Evolutionary conservation across 768 basidiomycete genomes (phyloP).

Genomic region (Rhodotorula babjevae): DNA sequence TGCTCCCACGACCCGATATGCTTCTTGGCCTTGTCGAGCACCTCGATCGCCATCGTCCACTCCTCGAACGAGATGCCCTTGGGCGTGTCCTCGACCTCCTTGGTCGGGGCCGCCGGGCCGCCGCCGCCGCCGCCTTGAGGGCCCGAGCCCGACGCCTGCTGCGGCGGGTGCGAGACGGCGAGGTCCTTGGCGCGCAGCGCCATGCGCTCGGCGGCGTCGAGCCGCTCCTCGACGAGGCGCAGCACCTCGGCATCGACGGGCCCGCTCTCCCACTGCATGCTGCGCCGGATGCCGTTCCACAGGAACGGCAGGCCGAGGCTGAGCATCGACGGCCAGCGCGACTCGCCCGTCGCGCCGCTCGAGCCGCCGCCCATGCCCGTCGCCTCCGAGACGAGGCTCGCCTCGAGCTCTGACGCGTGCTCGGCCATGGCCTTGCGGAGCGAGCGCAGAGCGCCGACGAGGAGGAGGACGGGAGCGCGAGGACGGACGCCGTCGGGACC

Average conservation of each 20-base stretch:
- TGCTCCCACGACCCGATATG: conserved; percentile 39
- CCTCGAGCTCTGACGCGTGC: conserved; percentile 34
- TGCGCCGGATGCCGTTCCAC: conserved; percentile 35
- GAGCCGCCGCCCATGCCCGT: not conserved
- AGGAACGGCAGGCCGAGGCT: conserved; percentile 41
- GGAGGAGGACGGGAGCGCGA: conserved; percentile 33
- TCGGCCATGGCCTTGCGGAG: conserved; percentile 40
- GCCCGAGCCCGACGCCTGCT: too few relatives aligned
- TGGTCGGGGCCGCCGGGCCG: not conserved
- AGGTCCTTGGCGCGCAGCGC: not conserved
- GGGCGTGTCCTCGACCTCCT: conserved; percentile 3
- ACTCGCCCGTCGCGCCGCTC: conserved; percentile 20
- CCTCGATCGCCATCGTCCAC: conserved; percentile 43
- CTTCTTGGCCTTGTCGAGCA: conserved; percentile 33
- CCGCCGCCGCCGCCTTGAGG: not conserved
- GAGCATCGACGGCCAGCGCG: conserved; percentile 39
- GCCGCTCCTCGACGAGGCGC: conserved; percentile 36
- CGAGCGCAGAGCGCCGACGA: conserved; percentile 40
- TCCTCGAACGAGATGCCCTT: conserved; percentile 40
- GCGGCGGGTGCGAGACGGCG: not conserved
- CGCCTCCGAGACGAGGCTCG: conserved; percentile 2
- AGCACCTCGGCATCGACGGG: conserved; percentile 42
- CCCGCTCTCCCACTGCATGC: conserved; percentile 38
- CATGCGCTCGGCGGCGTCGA: conserved; percentile 16
- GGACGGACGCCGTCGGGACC: conserved; percentile 1